A percentile compares a stretch with the other conserved stretches of the same genome.
Evolutionary conservation across 345 rosid genomes (phyloP).

Genomic region (Excoecaria cochinchinensis): DNA sequence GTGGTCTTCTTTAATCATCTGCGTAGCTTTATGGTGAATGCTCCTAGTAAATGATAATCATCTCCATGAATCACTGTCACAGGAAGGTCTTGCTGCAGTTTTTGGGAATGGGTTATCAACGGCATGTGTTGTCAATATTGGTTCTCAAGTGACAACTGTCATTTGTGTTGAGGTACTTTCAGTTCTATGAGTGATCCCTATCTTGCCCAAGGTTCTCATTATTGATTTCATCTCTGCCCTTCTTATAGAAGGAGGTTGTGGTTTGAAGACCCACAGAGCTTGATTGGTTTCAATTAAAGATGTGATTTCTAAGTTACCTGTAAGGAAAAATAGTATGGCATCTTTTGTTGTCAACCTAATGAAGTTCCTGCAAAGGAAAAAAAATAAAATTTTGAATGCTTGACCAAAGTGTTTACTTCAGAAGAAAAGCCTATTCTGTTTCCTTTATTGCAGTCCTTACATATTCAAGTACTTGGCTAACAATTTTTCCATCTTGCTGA

Average conservation of each 20-base stretch:
- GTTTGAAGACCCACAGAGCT: neutral
- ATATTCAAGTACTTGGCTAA: neutral
- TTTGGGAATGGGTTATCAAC: conserved; percentile 94
- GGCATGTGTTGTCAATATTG: conserved; percentile 85
- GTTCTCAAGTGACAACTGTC: conserved; percentile 84
- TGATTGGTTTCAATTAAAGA: conserved; percentile 4
- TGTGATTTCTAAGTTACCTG: neutral
- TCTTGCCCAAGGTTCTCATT: neutral
- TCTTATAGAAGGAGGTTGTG: neutral
- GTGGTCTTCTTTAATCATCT: neutral
- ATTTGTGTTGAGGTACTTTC: conserved; percentile 80
- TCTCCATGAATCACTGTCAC: conserved; percentile 18
- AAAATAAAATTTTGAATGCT: neutral
- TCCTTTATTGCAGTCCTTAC: neutral
- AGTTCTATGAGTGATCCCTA: neutral
- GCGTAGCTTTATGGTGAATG: neutral
- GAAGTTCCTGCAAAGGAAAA: neutral
- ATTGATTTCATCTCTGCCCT: neutral
- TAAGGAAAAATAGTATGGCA: neutral
- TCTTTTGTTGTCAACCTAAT: neutral
- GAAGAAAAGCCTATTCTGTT: neutral
- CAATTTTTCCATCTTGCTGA: neutral
- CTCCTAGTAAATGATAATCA: conserved; percentile 8
- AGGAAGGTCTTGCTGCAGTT: conserved; percentile 92
- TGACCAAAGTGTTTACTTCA: neutral